Conservation (phyloP, 176 grass and related monocot genomes). For the Secale cereale region DNA sequence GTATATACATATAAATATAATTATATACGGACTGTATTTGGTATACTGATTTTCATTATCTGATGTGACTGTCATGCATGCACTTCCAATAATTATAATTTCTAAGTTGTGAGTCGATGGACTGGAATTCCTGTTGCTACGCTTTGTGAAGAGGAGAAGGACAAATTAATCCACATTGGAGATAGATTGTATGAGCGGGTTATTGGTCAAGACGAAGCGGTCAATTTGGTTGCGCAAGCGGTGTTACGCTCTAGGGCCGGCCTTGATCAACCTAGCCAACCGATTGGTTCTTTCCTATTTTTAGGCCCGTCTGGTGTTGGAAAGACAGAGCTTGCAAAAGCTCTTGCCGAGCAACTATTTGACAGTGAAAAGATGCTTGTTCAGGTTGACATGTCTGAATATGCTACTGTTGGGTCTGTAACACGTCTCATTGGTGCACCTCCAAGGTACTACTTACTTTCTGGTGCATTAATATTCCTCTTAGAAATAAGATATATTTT, state of each 20-base stretch:
- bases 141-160: neutral
- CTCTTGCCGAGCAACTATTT: neutral
- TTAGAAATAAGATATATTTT: neutral
- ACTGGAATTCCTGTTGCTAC: neutral
- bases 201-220: neutral
- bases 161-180: neutral
- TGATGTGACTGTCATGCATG: neutral
- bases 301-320: neutral
- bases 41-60: neutral
- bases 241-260: neutral
- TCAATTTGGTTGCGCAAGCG: neutral
- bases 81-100: neutral
- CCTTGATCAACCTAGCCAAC: neutral
- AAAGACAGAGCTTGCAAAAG: neutral
- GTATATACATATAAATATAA: no score
- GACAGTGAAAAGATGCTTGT: neutral
- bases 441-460: neutral
- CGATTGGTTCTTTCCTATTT: neutral
- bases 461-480: neutral
- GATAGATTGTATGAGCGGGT: neutral
- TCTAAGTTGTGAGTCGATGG: neutral
- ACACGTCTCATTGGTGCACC: neutral
- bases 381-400: neutral
- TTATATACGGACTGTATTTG: neutral
- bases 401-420: neutral